Conservation (phyloP, 495 filamentous ascomycete species). For the Hypoxylon intermedium region DNA sequence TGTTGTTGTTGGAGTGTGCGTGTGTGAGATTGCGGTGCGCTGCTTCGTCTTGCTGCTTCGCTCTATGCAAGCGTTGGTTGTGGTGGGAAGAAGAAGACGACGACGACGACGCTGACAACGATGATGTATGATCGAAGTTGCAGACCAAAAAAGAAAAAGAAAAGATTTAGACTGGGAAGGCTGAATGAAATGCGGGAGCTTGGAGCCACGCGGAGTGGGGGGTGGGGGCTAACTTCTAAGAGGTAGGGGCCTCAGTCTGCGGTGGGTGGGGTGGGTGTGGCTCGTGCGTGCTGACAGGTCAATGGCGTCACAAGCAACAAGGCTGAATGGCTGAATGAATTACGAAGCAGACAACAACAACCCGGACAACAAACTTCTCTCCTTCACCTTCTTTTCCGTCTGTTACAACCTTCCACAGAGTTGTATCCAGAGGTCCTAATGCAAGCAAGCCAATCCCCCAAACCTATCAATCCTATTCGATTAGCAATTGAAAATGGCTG, state of each 20-base stretch:
- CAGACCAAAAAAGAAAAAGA: slow-evolving; percentile 17
- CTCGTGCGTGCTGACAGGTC: slow-evolving; percentile 13
- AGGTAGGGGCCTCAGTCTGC: too few species aligned
- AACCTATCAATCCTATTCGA: background rate
- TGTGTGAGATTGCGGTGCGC: background rate
- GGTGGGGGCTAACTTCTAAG: slow-evolving; percentile 1
- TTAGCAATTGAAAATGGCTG: slow-evolving; percentile 46
- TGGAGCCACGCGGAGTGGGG: background rate
- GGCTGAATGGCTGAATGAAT: slow-evolving; percentile 1
- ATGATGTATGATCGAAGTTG: background rate
- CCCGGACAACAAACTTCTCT: too few species aligned
- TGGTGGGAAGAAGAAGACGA: background rate
- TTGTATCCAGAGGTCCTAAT: slow-evolving; percentile 4
- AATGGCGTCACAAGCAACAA: slow-evolving; percentile 22
- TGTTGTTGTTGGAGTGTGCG: background rate
- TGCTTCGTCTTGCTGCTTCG: background rate
- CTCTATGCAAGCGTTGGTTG: background rate
- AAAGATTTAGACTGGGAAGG: background rate
- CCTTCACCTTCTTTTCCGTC: background rate
- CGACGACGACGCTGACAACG: background rate
- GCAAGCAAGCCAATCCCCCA: background rate
- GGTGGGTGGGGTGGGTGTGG: too few species aligned
- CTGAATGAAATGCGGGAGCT: background rate
- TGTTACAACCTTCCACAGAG: background rate
- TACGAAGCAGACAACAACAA: slow-evolving; percentile 10